Conservation (phyloP, 331 rosid genomes). For the Acacia pycnantha region DNA sequence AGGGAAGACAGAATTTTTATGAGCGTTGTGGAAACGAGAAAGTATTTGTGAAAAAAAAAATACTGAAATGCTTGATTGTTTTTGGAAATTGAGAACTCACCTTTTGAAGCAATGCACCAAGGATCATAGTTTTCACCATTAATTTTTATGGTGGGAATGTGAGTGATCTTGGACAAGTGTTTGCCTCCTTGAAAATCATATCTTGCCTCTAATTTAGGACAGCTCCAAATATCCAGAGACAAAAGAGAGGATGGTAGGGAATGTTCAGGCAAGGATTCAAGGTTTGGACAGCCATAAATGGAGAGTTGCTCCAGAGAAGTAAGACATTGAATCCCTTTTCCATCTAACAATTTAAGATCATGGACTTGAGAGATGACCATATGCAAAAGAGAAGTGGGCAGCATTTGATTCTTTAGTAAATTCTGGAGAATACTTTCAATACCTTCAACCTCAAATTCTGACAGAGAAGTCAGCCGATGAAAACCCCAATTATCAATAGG, state of each 20-base stretch:
- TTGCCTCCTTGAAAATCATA: background rate
- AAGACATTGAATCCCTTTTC: background rate
- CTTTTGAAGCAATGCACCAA: background rate
- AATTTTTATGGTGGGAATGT: background rate
- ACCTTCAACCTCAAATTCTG: background rate
- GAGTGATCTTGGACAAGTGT: conserved; percentile 4
- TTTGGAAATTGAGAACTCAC: background rate
- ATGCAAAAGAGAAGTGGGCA: background rate
- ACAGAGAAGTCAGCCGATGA: conserved; percentile 6
- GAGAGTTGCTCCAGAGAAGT: background rate
- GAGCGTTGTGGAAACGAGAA: too few species aligned
- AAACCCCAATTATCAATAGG: conserved; percentile 1
- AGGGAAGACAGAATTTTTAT: too few species aligned
- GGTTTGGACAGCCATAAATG: background rate
- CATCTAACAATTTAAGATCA: background rate
- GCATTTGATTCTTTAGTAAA: background rate
- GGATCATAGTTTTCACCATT: background rate
- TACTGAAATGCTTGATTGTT: background rate
- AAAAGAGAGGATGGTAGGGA: conserved; percentile 9
- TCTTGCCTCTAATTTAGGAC: conserved; percentile 15
- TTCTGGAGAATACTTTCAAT: background rate
- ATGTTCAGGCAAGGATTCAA: background rate
- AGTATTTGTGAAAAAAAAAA: too few species aligned
- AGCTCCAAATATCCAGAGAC: background rate
- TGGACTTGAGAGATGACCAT: accelerated